Conservation (phyloP, 1,284 basidiomycete species). For the Ustilago loliicola region DNA sequence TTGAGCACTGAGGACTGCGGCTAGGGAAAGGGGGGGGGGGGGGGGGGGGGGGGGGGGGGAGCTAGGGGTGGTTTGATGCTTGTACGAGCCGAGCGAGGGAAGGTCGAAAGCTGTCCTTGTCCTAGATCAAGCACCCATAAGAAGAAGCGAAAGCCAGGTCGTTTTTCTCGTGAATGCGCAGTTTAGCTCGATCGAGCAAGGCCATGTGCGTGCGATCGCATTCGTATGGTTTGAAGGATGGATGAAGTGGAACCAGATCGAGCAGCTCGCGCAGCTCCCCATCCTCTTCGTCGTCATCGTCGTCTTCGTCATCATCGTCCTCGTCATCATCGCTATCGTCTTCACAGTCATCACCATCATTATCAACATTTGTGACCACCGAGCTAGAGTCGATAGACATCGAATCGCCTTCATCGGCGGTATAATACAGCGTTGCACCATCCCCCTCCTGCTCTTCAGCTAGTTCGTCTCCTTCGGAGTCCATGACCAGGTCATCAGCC, state of each 20-base stretch:
- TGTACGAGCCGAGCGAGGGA: not conserved
- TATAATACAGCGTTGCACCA: not conserved
- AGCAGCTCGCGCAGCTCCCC: not conserved
- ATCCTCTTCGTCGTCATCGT: conserved; percentile 1
- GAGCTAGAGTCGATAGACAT: not conserved
- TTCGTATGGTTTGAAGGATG: not conserved
- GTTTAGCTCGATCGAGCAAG: not conserved
- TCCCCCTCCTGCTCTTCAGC: no score
- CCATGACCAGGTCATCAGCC: not conserved
- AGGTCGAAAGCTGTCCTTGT: no score
- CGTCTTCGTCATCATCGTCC: not conserved
- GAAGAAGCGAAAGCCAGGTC: conserved; percentile 7
- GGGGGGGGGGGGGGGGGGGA: no score
- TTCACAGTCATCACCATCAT: not conserved
- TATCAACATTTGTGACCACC: not conserved
- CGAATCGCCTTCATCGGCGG: not conserved
- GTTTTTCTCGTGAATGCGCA: conserved; percentile 7
- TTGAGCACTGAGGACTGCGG: no score
- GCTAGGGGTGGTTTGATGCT: no score
- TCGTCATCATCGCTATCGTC: not conserved
- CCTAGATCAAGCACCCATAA: conserved; percentile 3
- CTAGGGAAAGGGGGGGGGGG: no score
- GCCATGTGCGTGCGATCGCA: not conserved
- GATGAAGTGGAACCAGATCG: not conserved
- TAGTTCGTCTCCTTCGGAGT: no score